Evolutionary conservation across 1,284 basidiomycete genomes (phyloP).

Genomic region (Cutaneotrichosporon cyanovorans): DNA sequence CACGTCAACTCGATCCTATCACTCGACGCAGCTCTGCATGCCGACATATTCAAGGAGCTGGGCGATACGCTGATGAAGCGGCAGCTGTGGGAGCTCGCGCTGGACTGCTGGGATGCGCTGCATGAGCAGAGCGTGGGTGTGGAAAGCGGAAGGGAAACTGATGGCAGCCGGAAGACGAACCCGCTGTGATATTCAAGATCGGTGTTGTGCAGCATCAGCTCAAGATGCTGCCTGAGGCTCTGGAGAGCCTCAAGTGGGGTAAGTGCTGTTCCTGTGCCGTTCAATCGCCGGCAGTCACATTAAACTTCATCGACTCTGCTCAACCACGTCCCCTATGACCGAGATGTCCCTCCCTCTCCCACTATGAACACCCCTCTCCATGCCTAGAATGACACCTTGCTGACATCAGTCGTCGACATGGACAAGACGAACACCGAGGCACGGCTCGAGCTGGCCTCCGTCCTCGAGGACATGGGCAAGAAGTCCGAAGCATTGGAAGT

Average conservation of each 20-base stretch:
- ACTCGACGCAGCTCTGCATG: constrained; percentile 66
- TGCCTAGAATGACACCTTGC: constrained; percentile 3
- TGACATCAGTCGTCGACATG: constrained; percentile 63
- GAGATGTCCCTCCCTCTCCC: too few relatives aligned
- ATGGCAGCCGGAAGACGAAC: constrained; percentile 14
- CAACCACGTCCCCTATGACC: too few relatives aligned
- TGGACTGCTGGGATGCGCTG: constrained; percentile 67
- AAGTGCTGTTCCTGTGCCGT: constrained; percentile 17
- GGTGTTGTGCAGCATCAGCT: constrained; percentile 67
- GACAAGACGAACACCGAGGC: constrained; percentile 70
- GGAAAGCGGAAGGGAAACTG: background rate
- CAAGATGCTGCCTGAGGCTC: constrained; percentile 64
- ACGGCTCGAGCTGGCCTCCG: constrained; percentile 79
- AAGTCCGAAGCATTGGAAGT: constrained; percentile 73
- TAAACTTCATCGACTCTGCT: too few relatives aligned
- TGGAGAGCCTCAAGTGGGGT: constrained; percentile 77
- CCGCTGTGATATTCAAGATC: constrained; percentile 47
- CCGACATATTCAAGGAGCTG: constrained; percentile 69
- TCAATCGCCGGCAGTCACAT: too few relatives aligned
- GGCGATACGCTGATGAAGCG: constrained; percentile 74
- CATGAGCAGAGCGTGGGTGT: constrained; percentile 52
- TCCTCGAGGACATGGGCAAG: constrained; percentile 71
- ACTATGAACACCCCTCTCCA: too few relatives aligned
- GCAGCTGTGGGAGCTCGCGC: constrained; percentile 64
- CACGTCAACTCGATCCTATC: constrained; percentile 66